Conservation (phyloP, 306 rosid genomes). For the Fragaria ananassa region DNA sequence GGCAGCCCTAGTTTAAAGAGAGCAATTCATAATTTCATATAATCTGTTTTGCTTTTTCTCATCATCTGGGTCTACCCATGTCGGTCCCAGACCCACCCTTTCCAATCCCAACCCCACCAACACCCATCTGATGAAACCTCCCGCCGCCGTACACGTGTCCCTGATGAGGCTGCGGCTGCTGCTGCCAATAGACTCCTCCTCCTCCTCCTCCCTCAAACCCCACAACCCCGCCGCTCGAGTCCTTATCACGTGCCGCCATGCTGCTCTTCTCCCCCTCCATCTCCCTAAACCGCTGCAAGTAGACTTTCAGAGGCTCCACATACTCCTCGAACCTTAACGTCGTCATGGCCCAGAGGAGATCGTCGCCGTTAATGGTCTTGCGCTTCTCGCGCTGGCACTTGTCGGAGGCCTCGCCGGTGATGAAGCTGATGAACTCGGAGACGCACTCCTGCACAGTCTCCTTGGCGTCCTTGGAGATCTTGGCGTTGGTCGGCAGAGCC, state of each 20-base stretch:
- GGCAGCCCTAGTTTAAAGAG: not conserved
- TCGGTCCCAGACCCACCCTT: slow-evolving; percentile 53
- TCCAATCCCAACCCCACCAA: slow-evolving; percentile 51
- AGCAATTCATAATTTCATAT: no score
- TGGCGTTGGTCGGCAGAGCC: no score
- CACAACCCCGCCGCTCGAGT: slow-evolving; percentile 12
- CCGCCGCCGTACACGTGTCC: slow-evolving; percentile 72
- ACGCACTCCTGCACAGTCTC: no score
- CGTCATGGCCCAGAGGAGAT: no score
- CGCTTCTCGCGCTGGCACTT: no score
- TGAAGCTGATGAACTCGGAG: no score
- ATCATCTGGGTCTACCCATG: slow-evolving; percentile 39
- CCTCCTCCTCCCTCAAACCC: slow-evolving; percentile 22
- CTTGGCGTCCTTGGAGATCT: no score
- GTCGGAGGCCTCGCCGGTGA: no score
- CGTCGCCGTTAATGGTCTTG: no score
- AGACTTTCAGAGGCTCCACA: slow-evolving; percentile 29
- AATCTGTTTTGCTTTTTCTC: no score
- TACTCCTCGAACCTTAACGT: no score
- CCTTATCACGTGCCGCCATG: slow-evolving; percentile 61
- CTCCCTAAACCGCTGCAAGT: slow-evolving; percentile 74
- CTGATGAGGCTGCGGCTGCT: slow-evolving; percentile 21
- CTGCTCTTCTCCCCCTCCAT: slow-evolving; percentile 72
- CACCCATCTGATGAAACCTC: slow-evolving; percentile 58
- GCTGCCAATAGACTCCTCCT: slow-evolving; percentile 12